Percentiles rank a stretch among this genome's conserved stretches.
phyloP scores from a whole-genome alignment of 768 basidiomycete genomes.

The Mycena chlorophos region DNA sequence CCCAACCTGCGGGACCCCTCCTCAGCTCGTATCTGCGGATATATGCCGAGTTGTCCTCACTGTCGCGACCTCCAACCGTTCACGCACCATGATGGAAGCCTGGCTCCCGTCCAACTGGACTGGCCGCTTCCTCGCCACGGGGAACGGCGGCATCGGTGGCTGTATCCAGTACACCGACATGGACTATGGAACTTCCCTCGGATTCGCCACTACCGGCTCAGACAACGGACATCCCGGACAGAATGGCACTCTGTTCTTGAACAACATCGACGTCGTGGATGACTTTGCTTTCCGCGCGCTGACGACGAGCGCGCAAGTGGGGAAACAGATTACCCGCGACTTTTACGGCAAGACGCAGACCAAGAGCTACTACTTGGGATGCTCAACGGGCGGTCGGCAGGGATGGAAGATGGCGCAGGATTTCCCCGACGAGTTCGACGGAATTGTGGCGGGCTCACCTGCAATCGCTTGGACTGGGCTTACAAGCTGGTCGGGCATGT shows the following conservation, averaged over 20 bases:
- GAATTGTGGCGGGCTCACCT: conserved; percentile 26
- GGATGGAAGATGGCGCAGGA: background rate
- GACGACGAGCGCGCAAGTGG: conserved; percentile 20
- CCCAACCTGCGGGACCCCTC: no score
- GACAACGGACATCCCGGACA: conserved; percentile 25
- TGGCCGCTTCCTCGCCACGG: background rate
- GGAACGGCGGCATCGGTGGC: background rate
- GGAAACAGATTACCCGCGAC: conserved; percentile 20
- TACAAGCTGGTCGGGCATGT: background rate
- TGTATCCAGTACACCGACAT: background rate
- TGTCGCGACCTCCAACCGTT: background rate
- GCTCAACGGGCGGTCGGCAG: background rate
- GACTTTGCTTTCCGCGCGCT: conserved; percentile 24
- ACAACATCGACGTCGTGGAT: conserved; percentile 23
- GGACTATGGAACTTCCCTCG: conserved; percentile 4
- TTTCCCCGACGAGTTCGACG: conserved; percentile 22
- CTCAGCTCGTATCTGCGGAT: no score
- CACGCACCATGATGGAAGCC: background rate
- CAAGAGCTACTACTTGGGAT: conserved; percentile 25
- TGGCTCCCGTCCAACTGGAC: background rate
- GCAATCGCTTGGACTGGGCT: conserved; percentile 11
- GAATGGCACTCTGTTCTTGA: conserved; percentile 12
- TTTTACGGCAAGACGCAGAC: conserved; percentile 20
- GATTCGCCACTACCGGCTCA: conserved; percentile 16
- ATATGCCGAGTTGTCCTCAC: background rate